Base-by-base conservation (phyloP, 106 monocot genomes). In the Alisma plantagoaquatica region DNA sequence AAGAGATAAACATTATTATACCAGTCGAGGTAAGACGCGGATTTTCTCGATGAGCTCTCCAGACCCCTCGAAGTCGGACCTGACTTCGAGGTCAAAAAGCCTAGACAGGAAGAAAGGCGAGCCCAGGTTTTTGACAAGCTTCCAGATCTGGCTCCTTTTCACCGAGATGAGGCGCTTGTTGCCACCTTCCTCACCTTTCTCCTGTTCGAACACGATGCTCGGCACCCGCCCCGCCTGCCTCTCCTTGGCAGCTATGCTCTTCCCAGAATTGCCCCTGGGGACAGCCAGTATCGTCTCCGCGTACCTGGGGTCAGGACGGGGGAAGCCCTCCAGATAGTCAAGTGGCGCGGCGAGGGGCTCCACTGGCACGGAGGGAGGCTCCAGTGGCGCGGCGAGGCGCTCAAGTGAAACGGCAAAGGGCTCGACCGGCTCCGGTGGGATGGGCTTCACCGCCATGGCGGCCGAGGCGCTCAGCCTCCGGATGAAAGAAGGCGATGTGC, bases 171-270 rank as follows among this genome's bases (percentile, higher is more conserved):
- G 76, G 33, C 81, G 67, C 69, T 98, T 98, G 71, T 98, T 90
- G 12, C 96, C 96, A 3, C 96, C 96, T 52, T 90, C 75, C 78
- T 98, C 55, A 18, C 96, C 96, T 2, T 98, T 81, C 61, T 76
- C 82, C 66, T 98, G 96, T 71, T 98, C 96, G 69, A 98, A 98
- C 33, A 98, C 60, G 55, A 98, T 98, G 65, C 87, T 80, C 15
- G 96, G 96, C 6, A 90, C 84, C 28, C 96, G 51, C 51, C 90
- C 84, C 14, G 24, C 75, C 60, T 85, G 75, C 32, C 96, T 56
- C 74, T 90, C 89, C 73, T 85, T 90, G 1, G 81, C 79, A 4
- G 89, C 50, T 6, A 85, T 71, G 68, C 56, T 85, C 73, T 76
- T 76, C 32, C 89, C 89, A 12, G 96, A 85, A 4, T 7, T 52